Base-by-base conservation (phyloP, 208 protist genomes). In the Acanthamoeba royreba region DNA sequence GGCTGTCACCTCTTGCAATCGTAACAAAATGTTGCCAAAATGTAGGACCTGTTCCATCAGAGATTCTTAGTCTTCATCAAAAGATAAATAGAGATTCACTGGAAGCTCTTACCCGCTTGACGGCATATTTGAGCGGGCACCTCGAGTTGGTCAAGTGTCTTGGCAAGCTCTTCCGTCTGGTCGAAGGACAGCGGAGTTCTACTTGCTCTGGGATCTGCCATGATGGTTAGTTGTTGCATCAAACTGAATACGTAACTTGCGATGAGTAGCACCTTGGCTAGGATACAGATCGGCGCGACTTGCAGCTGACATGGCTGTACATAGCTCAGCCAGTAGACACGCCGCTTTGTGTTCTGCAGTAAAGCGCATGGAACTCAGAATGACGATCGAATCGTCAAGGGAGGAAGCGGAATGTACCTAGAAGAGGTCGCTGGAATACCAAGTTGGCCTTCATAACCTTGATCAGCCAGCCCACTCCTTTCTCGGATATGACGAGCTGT, bases 21-120 rank as follows among this genome's bases (percentile, higher is more conserved):
- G 40, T 72, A 46, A 91, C 33, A 28, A 91, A 91, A 74, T 91
- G 85, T 35, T 72, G 85, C 85, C 85, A 91, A 91, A 91, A 91
- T 49, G 28, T 22, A 5, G 77, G 77, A 40, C 77, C 77, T 87
- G 77, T 31, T 8, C 53, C 19, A 61, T 19, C n/a, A n/a, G n/a
- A n/a, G n/a, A n/a, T n/a, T n/a, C n/a, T n/a, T n/a, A n/a, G n/a
- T n/a, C n/a, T n/a, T n/a, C n/a, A n/a, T n/a, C n/a, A n/a, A n/a
- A n/a, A n/a, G n/a, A n/a, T n/a, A n/a, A n/a, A n/a, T n/a, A n/a
- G n/a, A n/a, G n/a, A n/a, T n/a, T n/a, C n/a, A n/a, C n/a, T n/a
- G n/a, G n/a, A n/a, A n/a, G 55, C 4, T 5, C 77, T 38, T 55
- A 87, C 77, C 77, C 3, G 77, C 77, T 33, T 87, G 77, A 35